These are phyloP conservation scores for Chrysoporthe cubensis DNA, from an alignment of 2,329 filamentous ascomycete genomes.

Conservation along the genomic window DNA sequence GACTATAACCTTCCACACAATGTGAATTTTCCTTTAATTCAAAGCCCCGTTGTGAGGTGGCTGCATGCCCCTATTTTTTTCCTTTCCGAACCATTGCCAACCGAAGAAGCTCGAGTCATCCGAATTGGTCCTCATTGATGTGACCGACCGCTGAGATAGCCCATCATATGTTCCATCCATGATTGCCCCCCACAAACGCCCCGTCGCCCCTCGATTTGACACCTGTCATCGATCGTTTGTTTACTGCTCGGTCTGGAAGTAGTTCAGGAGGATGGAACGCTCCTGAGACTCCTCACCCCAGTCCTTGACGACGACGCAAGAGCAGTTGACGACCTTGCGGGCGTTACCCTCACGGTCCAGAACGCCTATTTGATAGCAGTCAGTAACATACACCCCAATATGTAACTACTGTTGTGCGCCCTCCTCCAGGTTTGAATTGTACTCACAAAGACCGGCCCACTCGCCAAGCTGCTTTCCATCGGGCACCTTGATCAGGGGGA, in stretches of 20 bases:
- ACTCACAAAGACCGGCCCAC: slow-evolving; percentile 99
- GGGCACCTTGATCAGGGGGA: slow-evolving; percentile 99
- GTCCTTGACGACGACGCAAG: slow-evolving; percentile 98
- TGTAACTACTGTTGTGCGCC: background rate
- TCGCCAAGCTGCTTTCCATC: slow-evolving; percentile 99
- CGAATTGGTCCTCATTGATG: slow-evolving; percentile 41
- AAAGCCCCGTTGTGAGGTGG: slow-evolving; percentile 39
- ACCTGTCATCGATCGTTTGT: slow-evolving; percentile 31
- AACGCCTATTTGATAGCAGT: slow-evolving; percentile 67
- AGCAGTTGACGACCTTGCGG: slow-evolving; percentile 99
- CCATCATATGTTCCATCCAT: slow-evolving; percentile 43
- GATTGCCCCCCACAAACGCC: slow-evolving; percentile 30
- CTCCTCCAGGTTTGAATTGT: slow-evolving; percentile 15
- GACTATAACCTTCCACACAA: slow-evolving; percentile 33
- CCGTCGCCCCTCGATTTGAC: slow-evolving; percentile 37
- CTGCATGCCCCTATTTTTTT: slow-evolving; percentile 32
- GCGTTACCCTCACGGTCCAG: slow-evolving; percentile 99
- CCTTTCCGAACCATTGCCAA: slow-evolving; percentile 50
- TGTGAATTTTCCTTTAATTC: slow-evolving; percentile 41
- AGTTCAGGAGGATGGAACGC: slow-evolving; percentile 98
- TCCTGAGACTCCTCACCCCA: slow-evolving; percentile 99
- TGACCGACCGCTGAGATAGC: slow-evolving; percentile 30
- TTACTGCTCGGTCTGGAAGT: slow-evolving; percentile 95
- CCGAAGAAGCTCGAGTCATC: slow-evolving; percentile 52
- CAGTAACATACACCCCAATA: background rate